Evolutionary conservation across 305 asterid genomes (phyloP), one percentile per base, ranked within the genome.

Genomic region (Fraxinus greggii): DNA sequence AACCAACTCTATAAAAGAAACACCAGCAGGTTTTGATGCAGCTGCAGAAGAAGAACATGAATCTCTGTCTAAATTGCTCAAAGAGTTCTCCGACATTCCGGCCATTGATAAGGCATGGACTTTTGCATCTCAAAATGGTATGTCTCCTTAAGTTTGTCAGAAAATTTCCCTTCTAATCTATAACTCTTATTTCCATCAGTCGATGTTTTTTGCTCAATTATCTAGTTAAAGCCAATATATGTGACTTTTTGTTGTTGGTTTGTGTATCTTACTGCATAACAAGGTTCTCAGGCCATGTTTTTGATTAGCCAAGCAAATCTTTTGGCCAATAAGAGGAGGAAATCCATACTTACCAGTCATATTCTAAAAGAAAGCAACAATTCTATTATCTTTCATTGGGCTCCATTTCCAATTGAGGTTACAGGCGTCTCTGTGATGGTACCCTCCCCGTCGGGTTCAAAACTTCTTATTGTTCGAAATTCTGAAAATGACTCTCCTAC

Each of bases 381-480:
- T 81, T 87, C 93, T 36, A 86, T 89, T 32, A 88, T 86, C 84
- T 94, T 94, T 83, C 88, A 82, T 1, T 96, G 98, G 98, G 85
- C 92, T 28, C 97, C 96, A 19, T 96, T 96, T 85, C 99, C 98
- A 48, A 85, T 89, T 31, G 98, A 96, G 86, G 89, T 93, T 89
- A 89, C 84, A 0, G 87, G 95, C 51, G 93, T 92, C 76, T 90
- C 98, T 79, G 54, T 89, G 29, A 78, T 92, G 88, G 88, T 89
- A 75, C 99, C 99, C 13, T 93, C 97, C 76, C 98, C 98, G 76
- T 94, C 98, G 28, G 98, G 99, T 79, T 90, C 92, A 76, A 96
- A 90, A 87, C 94, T 94, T 82, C 90, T 94, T 33, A 89, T 96
- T 31, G 79, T 96, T 80, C 90, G 89, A 83, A 94, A 90, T 80